Evolutionary conservation across 805 yeast species (phyloP).

Genomic region (Candida glaebosa): DNA sequence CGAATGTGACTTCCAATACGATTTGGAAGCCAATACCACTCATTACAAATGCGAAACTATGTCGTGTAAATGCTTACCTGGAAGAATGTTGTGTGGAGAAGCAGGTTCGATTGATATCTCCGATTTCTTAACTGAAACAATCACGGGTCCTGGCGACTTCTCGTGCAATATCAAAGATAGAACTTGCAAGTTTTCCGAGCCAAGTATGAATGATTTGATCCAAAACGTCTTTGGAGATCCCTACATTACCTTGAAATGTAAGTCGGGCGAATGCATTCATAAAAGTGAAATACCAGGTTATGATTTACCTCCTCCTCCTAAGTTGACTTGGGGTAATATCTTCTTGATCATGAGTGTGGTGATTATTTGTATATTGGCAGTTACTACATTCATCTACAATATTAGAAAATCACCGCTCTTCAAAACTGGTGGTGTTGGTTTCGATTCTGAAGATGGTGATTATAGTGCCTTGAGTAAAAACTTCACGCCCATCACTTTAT

Average conservation of each 20-base stretch:
- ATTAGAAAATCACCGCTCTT: slow-evolving; percentile 64
- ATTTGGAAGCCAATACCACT: slow-evolving; percentile 59
- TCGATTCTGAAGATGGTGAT: slow-evolving; percentile 27
- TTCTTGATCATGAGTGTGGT: slow-evolving; percentile 44
- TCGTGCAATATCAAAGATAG: slow-evolving; percentile 64
- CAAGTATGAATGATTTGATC: slow-evolving; percentile 92
- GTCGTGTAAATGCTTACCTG: slow-evolving; percentile 89
- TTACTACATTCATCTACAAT: slow-evolving; percentile 43
- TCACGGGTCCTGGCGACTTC: slow-evolving; percentile 91
- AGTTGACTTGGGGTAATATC: slow-evolving; percentile 44
- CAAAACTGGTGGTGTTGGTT: slow-evolving; percentile 25
- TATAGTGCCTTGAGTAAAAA: slow-evolving; percentile 45
- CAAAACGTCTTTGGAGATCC: slow-evolving; percentile 94
- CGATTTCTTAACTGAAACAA: slow-evolving; percentile 86
- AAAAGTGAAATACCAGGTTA: slow-evolving; percentile 92
- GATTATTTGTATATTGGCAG: slow-evolving; percentile 38
- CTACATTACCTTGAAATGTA: slow-evolving; percentile 73
- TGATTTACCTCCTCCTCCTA: slow-evolving; percentile 54
- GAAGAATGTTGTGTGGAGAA: slow-evolving; percentile 89
- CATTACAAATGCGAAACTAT: slow-evolving; percentile 75
- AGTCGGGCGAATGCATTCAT: slow-evolving; percentile 89
- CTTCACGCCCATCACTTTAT: slow-evolving; percentile 64
- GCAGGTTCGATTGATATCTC: slow-evolving; percentile 92
- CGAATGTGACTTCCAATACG: slow-evolving; percentile 68
- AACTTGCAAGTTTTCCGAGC: slow-evolving; percentile 82